Percentiles rank a stretch among this genome's conserved stretches.
These are phyloP conservation scores for Caryocar brasiliense DNA, from an alignment of 441 rosid species.

Conservation along the genomic window DNA sequence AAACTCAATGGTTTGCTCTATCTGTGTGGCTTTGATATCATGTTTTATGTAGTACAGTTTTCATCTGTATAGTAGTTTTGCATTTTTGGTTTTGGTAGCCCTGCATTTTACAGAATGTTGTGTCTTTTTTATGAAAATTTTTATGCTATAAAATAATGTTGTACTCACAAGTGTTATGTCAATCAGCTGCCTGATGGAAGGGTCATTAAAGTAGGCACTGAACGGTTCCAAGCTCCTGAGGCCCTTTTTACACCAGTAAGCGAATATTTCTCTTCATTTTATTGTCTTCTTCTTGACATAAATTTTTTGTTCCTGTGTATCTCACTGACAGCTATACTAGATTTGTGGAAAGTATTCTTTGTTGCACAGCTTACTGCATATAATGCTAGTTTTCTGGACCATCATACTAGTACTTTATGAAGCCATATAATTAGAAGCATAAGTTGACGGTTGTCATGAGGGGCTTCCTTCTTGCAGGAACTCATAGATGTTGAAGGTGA, in stretches of 20 bases:
- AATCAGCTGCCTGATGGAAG: constrained; percentile 95
- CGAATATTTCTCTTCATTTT: background rate
- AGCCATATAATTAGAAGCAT: background rate
- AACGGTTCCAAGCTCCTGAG: constrained; percentile 96
- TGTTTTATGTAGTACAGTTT: background rate
- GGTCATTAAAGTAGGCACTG: constrained; percentile 91
- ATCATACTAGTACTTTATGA: background rate
- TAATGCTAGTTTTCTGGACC: too few relatives aligned
- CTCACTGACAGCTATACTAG: too few relatives aligned
- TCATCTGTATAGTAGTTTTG: too few relatives aligned
- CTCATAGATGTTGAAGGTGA: constrained; percentile 97
- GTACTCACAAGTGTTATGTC: background rate
- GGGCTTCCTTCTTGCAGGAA: constrained; percentile 38
- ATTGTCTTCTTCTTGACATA: background rate
- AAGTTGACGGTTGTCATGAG: background rate
- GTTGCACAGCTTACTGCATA: too few relatives aligned
- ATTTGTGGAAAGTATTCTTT: too few relatives aligned
- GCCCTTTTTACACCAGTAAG: constrained; percentile 94
- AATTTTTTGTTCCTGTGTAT: too few relatives aligned
- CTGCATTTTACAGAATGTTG: background rate
- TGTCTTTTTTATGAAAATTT: too few relatives aligned
- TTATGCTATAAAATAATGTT: too few relatives aligned
- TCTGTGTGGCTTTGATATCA: background rate
- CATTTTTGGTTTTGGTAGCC: too few relatives aligned
- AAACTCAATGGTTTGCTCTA: background rate